Base-by-base conservation (phyloP, 2,329 filamentous ascomycete genomes). In the Scedosporium minutisporum region DNA sequence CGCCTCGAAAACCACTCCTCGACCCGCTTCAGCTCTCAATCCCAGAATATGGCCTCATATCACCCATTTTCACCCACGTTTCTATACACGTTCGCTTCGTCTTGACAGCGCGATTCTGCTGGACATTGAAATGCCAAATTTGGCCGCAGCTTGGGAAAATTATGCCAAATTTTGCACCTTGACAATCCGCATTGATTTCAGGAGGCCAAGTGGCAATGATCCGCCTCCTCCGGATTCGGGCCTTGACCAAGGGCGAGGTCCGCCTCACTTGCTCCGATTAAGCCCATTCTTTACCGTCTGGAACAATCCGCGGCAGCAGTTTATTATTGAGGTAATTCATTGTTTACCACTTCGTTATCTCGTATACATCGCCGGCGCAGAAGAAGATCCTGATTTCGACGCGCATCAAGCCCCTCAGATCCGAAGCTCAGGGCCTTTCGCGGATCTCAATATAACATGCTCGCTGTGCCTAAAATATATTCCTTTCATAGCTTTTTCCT, bases 61-160 rank as follows among this genome's bases (percentile, higher is more conserved):
- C 14, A 16, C 7, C 27, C 3, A 14, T 27, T 57, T 61, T 57
- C 44, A 33, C 48, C 60, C 10, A 57, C 46, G 42, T 61, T 61
- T 38, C 23, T 57, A 44, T 61, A 61, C 60, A 42, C 60, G 29
- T 61, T 61, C 16, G 51, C 9, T 18, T 61, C 60, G 27, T 57
- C 60, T 55, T 10, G 21, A 18, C 18, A 6, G 10, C n/a, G 60
- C 29, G 60, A 61, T 41, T 61, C 48, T 23, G 55, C 23, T 33
- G 12, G 23, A 9, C 18, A 27, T 25, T 27, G 23, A 55, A 55
- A 12, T 10, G 51, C 4, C 7, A 10, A 23, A 55, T 23, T 55
- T 55, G 51, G 51, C 21, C 18, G 1, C 3, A n/a, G 6, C 12
- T 55, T 55, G 18, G 21, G 51, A 14, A 23, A 55, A 29, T 55